phyloP scores from a whole-genome alignment of 108 stramenopile species.

The Seminavis robusta region DNA sequence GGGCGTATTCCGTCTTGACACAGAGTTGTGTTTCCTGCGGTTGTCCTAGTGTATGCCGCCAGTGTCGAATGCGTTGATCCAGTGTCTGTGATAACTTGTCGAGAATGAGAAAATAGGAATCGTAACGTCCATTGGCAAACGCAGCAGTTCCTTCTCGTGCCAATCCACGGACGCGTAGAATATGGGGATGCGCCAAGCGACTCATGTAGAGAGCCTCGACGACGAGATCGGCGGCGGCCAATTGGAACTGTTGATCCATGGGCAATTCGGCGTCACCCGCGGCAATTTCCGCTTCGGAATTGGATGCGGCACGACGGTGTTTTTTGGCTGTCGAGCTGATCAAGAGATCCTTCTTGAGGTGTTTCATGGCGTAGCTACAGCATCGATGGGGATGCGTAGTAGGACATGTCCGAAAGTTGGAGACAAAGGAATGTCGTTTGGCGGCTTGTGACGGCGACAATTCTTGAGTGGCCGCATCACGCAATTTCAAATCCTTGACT shows the following conservation, averaged over 20 bases:
- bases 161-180: conserved; percentile 64
- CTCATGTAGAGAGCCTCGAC: conserved; percentile 69
- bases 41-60: too few relatives aligned
- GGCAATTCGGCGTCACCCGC: too few relatives aligned
- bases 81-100: conserved; percentile 59
- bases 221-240: conserved; percentile 67
- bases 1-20: conserved; percentile 16
- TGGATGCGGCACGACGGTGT: too few relatives aligned
- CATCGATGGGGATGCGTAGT: too few relatives aligned
- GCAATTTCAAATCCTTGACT: conserved; percentile 16
- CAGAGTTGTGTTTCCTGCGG: background rate
- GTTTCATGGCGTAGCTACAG: conserved; percentile 70
- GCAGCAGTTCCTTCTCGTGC: conserved; percentile 41
- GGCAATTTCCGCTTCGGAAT: too few relatives aligned
- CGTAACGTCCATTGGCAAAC: conserved; percentile 20
- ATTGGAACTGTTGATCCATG: too few relatives aligned
- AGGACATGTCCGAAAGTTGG: too few relatives aligned
- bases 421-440: conserved; percentile 9
- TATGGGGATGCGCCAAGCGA: conserved; percentile 65
- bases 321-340: conserved; percentile 23
- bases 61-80: conserved; percentile 28
- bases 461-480: background rate
- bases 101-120: conserved; percentile 56
- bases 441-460: conserved; percentile 7
- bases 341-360: conserved; percentile 29